Evolutionary conservation across 352 stramenopile genomes (phyloP).

Genomic region (Phytophthora vignae): DNA sequence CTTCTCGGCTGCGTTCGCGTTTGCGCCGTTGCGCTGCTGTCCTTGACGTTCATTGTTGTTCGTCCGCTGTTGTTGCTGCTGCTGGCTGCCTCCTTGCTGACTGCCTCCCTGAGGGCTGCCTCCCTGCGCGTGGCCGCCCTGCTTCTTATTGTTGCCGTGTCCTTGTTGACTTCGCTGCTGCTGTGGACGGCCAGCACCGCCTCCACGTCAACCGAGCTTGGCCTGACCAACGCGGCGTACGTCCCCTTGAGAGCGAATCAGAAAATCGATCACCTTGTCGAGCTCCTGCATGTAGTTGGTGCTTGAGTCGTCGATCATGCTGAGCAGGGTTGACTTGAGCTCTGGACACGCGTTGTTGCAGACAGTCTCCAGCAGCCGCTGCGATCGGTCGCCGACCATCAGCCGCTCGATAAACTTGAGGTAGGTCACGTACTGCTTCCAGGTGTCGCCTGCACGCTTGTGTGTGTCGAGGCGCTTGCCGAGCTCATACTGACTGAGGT

Average conservation of each 20-base stretch:
- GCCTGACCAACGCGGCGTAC: not conserved
- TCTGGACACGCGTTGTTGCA: conserved; percentile 13
- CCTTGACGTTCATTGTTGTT: not conserved
- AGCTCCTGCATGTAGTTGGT: conserved; percentile 7
- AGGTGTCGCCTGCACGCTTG: conserved; percentile 12
- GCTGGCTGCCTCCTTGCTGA: not conserved
- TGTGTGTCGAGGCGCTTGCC: conserved; percentile 4
- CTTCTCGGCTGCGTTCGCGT: not conserved
- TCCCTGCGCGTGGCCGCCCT: not conserved
- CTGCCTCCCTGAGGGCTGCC: not conserved
- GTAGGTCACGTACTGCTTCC: conserved; percentile 16
- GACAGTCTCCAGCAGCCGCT: conserved; percentile 13
- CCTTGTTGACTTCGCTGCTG: not conserved
- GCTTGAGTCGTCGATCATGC: conserved; percentile 2
- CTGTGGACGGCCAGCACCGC: not conserved
- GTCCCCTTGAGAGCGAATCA: not conserved
- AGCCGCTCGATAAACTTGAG: conserved; percentile 15
- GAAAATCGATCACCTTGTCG: conserved; percentile 9
- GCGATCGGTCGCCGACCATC: conserved; percentile 12
- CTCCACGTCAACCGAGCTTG: not conserved
- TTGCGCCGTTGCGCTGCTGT: not conserved
- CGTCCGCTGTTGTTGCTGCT: not conserved
- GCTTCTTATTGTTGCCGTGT: not conserved
- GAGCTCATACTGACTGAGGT: conserved; percentile 19
- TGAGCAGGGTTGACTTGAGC: conserved; percentile 16